Evolutionary conservation across 139 green algal genomes (phyloP).

Genomic region (Dunaliella primolecta): DNA sequence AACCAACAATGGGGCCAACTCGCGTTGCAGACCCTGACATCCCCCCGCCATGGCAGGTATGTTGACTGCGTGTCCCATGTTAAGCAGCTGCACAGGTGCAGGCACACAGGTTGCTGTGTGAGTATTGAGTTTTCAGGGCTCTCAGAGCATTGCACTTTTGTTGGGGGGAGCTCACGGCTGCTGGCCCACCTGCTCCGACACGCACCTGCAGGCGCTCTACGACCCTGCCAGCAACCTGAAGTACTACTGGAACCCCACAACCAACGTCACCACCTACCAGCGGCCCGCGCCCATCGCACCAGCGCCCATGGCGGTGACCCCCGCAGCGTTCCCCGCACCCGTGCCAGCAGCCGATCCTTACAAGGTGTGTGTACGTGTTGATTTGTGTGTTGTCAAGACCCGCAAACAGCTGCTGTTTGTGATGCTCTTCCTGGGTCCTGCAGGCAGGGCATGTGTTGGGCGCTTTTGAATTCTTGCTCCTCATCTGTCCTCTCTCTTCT

Average conservation of each 20-base stretch:
- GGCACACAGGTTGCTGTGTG: no score
- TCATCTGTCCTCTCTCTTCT: no score
- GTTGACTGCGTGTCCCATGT: no score
- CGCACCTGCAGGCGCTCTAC: constrained; percentile 38
- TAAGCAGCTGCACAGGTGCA: no score
- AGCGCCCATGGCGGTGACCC: background rate
- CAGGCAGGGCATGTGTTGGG: no score
- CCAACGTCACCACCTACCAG: constrained; percentile 75
- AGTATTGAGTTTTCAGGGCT: no score
- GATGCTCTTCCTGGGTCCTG: no score
- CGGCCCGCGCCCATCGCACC: constrained; percentile 32
- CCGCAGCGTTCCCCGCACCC: background rate
- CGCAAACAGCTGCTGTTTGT: no score
- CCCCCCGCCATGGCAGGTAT: constrained; percentile 31
- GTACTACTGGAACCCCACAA: constrained; percentile 87
- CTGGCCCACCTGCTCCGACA: background rate
- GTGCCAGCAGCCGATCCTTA: background rate
- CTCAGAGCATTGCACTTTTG: no score
- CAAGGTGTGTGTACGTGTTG: background rate
- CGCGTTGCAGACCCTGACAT: constrained; percentile 31
- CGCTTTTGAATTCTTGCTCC: no score
- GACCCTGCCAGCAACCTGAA: constrained; percentile 44
- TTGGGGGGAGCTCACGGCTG: background rate
- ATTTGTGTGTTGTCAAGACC: no score
- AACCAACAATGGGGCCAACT: no score